phyloP scores from a whole-genome alignment of 768 basidiomycete species.

The Nidularia sp. region DNA sequence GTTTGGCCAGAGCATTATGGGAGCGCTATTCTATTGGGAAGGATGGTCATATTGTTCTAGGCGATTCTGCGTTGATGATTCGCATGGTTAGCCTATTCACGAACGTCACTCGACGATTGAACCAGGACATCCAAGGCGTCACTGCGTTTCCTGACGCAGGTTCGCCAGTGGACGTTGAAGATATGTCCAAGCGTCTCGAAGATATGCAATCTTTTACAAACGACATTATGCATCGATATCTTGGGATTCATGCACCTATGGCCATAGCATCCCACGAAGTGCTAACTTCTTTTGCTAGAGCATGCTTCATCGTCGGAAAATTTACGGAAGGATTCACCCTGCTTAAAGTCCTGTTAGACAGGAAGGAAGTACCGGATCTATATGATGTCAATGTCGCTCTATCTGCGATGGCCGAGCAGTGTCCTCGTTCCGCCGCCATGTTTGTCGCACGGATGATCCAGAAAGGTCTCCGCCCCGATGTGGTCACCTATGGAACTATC shows the following conservation, averaged over 20 bases:
- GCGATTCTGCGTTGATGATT: conserved; percentile 38
- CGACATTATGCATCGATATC: conserved; percentile 41
- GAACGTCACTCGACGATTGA: conserved; percentile 16
- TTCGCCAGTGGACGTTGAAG: too few relatives aligned
- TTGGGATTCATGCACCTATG: conserved; percentile 39
- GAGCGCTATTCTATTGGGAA: conserved; percentile 43
- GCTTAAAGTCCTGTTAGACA: conserved; percentile 41
- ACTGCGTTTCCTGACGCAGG: too few relatives aligned
- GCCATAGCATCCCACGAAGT: conserved; percentile 39
- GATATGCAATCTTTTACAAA: conserved; percentile 35
- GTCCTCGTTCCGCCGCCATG: conserved; percentile 39
- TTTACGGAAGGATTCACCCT: conserved; percentile 40
- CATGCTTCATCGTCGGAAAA: conserved; percentile 53
- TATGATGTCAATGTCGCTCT: conserved; percentile 66
- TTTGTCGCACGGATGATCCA: conserved; percentile 50
- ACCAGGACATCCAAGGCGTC: conserved; percentile 1
- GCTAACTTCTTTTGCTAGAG: conserved; percentile 61
- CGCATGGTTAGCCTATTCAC: conserved; percentile 48
- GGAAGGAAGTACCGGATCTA: conserved; percentile 52
- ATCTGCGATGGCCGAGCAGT: conserved; percentile 43
- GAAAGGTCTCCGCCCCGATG: conserved; percentile 45
- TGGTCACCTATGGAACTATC: conserved; percentile 56
- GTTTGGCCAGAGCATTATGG: conserved; percentile 52
- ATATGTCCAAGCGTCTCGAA: conserved; percentile 5
- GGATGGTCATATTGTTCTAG: conserved; percentile 36